Evolutionary conservation across 1,284 basidiomycete species (phyloP).

Genomic region (Tilletia setariae): DNA sequence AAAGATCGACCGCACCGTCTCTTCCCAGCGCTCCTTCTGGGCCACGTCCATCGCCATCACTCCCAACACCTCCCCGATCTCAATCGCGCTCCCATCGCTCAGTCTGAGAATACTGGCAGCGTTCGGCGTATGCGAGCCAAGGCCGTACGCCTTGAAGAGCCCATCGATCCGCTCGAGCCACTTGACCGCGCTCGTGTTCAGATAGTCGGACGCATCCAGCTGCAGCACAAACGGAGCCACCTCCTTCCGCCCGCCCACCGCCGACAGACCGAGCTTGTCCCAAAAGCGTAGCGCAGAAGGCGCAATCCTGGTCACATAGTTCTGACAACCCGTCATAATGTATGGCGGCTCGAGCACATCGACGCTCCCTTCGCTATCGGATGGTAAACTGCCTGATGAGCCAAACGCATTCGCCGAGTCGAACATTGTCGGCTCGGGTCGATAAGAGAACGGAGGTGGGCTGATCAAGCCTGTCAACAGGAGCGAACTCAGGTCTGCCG

Average conservation of each 20-base stretch:
- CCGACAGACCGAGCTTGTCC: slow-evolving; percentile 44
- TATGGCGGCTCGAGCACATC: slow-evolving; percentile 34
- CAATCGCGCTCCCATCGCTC: not conserved
- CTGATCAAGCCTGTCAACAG: not conserved
- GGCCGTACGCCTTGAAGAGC: slow-evolving; percentile 29
- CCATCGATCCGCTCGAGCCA: slow-evolving; percentile 33
- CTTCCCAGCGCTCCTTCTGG: slow-evolving; percentile 18
- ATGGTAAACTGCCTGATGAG: not conserved
- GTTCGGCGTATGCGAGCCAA: slow-evolving; percentile 29
- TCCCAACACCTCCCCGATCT: slow-evolving; percentile 8
- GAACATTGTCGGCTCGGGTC: not conserved
- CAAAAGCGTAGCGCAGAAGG: slow-evolving; percentile 41
- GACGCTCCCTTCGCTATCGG: slow-evolving; percentile 4
- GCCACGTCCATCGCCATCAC: not conserved
- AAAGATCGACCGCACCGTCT: slow-evolving; percentile 22
- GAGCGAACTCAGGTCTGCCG: not conserved
- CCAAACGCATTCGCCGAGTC: not conserved
- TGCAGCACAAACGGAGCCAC: slow-evolving; percentile 37
- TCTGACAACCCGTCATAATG: slow-evolving; percentile 39
- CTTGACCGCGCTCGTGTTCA: slow-evolving; percentile 30
- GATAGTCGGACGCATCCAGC: slow-evolving; percentile 26
- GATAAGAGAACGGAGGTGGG: not conserved
- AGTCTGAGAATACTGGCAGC: slow-evolving; percentile 13
- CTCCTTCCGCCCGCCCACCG: slow-evolving; percentile 37
- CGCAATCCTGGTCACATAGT: slow-evolving; percentile 29